A percentile compares a stretch with the other conserved stretches of the same genome.
Evolutionary conservation across 1,284 basidiomycete species (phyloP).

Genomic region (Athelia sp.): DNA sequence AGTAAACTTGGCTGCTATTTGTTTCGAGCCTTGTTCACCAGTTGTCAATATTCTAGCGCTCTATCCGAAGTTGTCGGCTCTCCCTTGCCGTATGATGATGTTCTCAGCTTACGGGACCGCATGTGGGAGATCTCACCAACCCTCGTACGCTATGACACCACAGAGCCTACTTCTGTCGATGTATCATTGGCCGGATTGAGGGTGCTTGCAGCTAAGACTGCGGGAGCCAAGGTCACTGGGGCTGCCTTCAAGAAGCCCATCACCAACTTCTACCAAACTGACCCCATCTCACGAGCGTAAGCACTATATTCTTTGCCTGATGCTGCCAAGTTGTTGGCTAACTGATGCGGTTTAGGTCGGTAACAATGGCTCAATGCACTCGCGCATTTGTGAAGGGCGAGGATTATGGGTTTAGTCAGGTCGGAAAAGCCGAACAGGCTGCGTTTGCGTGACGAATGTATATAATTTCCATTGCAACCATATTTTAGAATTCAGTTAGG

Average conservation of each 20-base stretch:
- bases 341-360: slow-evolving; percentile 45
- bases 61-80: slow-evolving; percentile 84
- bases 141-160: slow-evolving; percentile 82
- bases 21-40: slow-evolving; percentile 2
- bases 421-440: slow-evolving; percentile 32
- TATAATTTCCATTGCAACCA: not conserved
- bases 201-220: slow-evolving; percentile 46
- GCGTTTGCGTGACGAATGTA: slow-evolving; percentile 35
- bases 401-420: slow-evolving; percentile 36
- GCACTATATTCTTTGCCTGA: slow-evolving; percentile 24
- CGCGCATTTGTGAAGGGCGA: slow-evolving; percentile 71
- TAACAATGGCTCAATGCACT: slow-evolving; percentile 85
- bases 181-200: slow-evolving; percentile 71
- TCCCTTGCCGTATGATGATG: slow-evolving; percentile 89
- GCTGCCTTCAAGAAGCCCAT: slow-evolving; percentile 79
- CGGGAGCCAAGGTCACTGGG: slow-evolving; percentile 53
- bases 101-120: slow-evolving; percentile 83
- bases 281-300: slow-evolving; percentile 81
- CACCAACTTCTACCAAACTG: slow-evolving; percentile 94
- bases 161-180: slow-evolving; percentile 75
- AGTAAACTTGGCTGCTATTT: slow-evolving; percentile 14
- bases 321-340: not conserved
- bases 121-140: slow-evolving; percentile 97
- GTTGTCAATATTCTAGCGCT: slow-evolving; percentile 52
- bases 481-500: no score